A percentile compares a stretch with the other conserved stretches of the same genome.
Conservation (phyloP, 805 yeast genomes). For the Hanseniaspora lindneri region DNA sequence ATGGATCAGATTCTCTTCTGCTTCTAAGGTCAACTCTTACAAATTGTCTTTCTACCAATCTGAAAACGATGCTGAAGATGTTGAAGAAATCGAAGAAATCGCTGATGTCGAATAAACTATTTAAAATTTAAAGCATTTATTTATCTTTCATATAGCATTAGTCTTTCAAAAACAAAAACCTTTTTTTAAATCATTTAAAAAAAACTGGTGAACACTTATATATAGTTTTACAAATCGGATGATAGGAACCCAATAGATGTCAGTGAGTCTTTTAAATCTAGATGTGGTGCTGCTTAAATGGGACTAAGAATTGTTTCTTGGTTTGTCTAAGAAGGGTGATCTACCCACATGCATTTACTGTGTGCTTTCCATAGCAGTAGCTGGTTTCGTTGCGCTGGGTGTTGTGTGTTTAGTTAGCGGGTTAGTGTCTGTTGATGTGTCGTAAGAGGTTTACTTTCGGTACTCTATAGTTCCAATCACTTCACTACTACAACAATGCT, state of each 20-base stretch:
- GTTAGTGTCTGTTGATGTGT: no score
- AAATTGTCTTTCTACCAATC: slow-evolving; percentile 98
- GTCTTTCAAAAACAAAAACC: neutral
- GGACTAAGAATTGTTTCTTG: no score
- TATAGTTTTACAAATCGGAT: neutral
- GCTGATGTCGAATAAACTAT: slow-evolving; percentile 18
- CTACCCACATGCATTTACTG: no score
- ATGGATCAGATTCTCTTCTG: slow-evolving; percentile 97
- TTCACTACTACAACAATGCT: no score
- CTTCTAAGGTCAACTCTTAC: slow-evolving; percentile 83
- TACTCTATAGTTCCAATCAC: no score
- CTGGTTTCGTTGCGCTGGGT: no score
- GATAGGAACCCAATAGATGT: neutral
- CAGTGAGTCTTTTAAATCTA: no score
- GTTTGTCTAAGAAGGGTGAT: no score
- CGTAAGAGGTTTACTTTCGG: no score
- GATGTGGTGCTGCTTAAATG: no score
- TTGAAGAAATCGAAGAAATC: slow-evolving; percentile 43
- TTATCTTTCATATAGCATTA: neutral
- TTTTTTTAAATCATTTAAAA: neutral
- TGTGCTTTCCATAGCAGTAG: no score
- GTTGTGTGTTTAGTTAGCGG: no score
- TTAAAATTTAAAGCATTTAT: neutral
- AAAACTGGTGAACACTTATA: neutral
- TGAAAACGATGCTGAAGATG: slow-evolving; percentile 85